phyloP scores from a whole-genome alignment of 2,329 filamentous ascomycete genomes.

The Mollisia scopiformis region DNA sequence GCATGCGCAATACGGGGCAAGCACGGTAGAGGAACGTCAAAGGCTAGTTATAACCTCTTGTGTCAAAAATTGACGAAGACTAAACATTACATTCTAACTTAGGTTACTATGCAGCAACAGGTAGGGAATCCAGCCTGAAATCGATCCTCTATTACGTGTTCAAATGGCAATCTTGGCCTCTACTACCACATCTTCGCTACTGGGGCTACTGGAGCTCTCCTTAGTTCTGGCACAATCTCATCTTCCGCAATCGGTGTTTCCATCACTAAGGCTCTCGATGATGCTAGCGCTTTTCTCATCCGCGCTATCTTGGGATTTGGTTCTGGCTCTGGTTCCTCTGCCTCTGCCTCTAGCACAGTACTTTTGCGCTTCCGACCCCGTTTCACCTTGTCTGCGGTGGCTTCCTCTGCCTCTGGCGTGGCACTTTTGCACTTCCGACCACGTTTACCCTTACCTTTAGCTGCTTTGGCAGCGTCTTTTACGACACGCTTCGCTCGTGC shows the following conservation, averaged over 20 bases:
- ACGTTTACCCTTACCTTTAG: constrained; percentile 14
- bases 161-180: constrained; percentile 6
- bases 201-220: constrained; percentile 7
- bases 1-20: too few species aligned
- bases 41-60: not conserved
- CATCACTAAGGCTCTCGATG: constrained; percentile 10
- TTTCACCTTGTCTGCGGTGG: constrained; percentile 9
- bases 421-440: constrained; percentile 17
- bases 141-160: not conserved
- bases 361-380: constrained; percentile 19
- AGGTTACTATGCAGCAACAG: constrained; percentile 4
- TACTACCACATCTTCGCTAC: constrained; percentile 13
- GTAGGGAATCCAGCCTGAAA: not conserved
- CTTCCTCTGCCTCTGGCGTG: constrained; percentile 11
- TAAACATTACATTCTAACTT: constrained; percentile 11
- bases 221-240: constrained; percentile 9
- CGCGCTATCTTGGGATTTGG: constrained; percentile 13
- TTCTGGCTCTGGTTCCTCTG: too few species aligned
- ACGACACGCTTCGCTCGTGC: constrained; percentile 9
- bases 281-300: constrained; percentile 9
- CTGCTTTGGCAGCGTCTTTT: constrained; percentile 1
- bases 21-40: not conserved
- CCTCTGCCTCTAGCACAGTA: constrained; percentile 5
- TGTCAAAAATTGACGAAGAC: constrained; percentile 3
- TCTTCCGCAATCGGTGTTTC: constrained; percentile 13